Percentiles rank a stretch among this genome's conserved stretches.
phyloP scores from a whole-genome alignment of 352 stramenopile genomes.

The Phytophthora capsici region DNA sequence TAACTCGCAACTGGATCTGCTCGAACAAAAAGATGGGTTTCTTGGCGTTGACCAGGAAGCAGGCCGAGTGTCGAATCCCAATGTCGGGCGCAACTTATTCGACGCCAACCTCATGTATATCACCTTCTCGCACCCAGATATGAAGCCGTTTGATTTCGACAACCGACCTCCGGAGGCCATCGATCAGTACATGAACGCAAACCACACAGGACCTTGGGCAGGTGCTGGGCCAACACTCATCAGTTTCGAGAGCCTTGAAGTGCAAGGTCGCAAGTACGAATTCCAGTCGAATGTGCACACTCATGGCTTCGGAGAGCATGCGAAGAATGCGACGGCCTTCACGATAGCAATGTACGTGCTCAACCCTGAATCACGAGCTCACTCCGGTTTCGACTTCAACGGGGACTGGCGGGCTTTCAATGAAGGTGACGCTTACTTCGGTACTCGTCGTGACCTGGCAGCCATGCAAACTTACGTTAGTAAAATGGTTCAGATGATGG shows the following conservation, averaged over 20 bases:
- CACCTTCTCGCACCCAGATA: constrained; percentile 51
- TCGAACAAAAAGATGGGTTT: constrained; percentile 38
- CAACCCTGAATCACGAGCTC: constrained; percentile 59
- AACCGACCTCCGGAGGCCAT: constrained; percentile 35
- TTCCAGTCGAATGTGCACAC: constrained; percentile 63
- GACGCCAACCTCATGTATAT: constrained; percentile 56
- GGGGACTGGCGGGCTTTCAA: constrained; percentile 53
- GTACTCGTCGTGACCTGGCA: constrained; percentile 53
- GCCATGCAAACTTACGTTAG: constrained; percentile 61
- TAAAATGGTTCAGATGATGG: constrained; percentile 47
- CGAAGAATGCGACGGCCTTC: constrained; percentile 40
- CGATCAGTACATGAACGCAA: constrained; percentile 56
- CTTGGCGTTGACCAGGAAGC: constrained; percentile 34
- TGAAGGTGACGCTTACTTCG: constrained; percentile 45
- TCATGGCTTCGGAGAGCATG: constrained; percentile 44
- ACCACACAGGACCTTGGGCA: constrained; percentile 43
- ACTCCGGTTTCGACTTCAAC: constrained; percentile 46
- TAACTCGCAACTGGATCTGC: constrained; percentile 50
- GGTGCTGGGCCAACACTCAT: constrained; percentile 59
- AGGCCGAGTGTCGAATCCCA: constrained; percentile 54
- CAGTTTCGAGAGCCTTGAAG: constrained; percentile 58
- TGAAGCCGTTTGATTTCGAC: constrained; percentile 53
- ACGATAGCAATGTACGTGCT: constrained; percentile 62
- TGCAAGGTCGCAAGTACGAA: constrained; percentile 57
- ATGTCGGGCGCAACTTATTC: constrained; percentile 66